Evolutionary conservation across 768 basidiomycete genomes (phyloP).

Genomic region (Lactarius sp.): DNA sequence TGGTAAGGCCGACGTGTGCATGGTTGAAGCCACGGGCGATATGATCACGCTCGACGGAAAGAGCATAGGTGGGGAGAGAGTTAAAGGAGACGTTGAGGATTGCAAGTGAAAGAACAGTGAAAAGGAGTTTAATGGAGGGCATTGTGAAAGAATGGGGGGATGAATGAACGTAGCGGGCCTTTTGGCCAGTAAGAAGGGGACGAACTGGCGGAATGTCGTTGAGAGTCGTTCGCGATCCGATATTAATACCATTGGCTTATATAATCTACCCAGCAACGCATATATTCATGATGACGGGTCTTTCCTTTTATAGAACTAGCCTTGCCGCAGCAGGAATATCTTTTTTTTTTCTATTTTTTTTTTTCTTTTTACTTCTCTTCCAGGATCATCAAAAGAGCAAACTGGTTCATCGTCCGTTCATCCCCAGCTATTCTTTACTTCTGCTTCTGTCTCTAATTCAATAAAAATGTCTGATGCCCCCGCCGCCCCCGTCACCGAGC

Average conservation of each 20-base stretch:
- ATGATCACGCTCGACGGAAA: conserved; percentile 39
- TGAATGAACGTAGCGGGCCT: conserved; percentile 12
- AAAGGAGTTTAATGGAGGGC: conserved; percentile 48
- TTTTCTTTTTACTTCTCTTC: not conserved
- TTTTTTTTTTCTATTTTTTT: conserved; percentile 44
- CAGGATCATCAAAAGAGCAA: conserved; percentile 50
- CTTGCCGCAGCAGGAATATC: not conserved
- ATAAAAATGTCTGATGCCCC: conserved; percentile 81
- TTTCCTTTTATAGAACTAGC: too few species aligned
- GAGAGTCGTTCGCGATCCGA: too few species aligned
- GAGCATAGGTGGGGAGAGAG: conserved; percentile 46
- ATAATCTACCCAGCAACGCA: conserved; percentile 10
- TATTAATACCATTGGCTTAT: not conserved
- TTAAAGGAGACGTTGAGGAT: conserved; percentile 49
- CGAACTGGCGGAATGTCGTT: too few species aligned
- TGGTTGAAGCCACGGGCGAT: conserved; percentile 43
- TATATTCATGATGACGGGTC: conserved; percentile 13
- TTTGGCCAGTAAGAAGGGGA: not conserved
- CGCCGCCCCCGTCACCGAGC: conserved; percentile 76
- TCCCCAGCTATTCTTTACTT: conserved; percentile 45
- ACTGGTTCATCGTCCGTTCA: conserved; percentile 62
- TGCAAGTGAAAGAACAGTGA: conserved; percentile 56
- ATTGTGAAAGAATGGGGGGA: conserved; percentile 30
- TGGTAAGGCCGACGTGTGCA: conserved; percentile 43
- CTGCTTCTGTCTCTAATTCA: conserved; percentile 54